Evolutionary conservation across 75 land plant genomes (phyloP), one percentile per base, ranked within the genome.

Genomic region (Isoetes taiwanensis): DNA sequence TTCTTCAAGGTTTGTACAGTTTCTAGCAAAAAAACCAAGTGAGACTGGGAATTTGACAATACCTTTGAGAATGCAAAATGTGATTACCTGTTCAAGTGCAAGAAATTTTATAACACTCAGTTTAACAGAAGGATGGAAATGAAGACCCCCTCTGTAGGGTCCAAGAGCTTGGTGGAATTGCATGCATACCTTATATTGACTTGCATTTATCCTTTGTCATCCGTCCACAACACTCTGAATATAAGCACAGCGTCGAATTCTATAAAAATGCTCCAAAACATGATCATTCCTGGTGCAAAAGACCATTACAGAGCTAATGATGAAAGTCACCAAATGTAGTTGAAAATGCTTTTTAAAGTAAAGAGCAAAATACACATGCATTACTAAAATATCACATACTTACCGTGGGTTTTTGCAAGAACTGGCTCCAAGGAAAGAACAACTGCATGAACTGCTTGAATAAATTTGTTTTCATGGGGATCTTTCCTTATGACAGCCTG

Each of bases 201-300:
- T 67, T 94, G 99, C 41, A 79, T 75, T 67, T 89, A 95, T 50
- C 96, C 96, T 53, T 80, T 81, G 54, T 94, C 99, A 77, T 94
- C 99, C 46, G 88, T 77, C 99, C 99, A 94, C 52, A 96, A 86
- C 53, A 94, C 99, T 73, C 96, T 79, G 66, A 94, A 94, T 24
- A 94, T 72, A 43, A 94, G 69, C 54, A 69, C 67, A 34, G 96
- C 63, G 67, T 94, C 99, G 27, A 96, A 90, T 58, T 94, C 99
- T 67, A 94, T 41, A 75, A n/a, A 94, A 56, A 11, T 96, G 81
- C 73, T 94, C 99, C 80, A 94, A 65, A 38, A 88, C 86, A 57
- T 75, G 88, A 41, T 76, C 85, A 74, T 76, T 84, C 59, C 99
- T 94, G 73, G 12, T 28, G n/a, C n/a, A n/a, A n/a, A n/a, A n/a